These are phyloP conservation scores for Starmerella potacharoeniae DNA, from an alignment of 805 yeast species.

Conservation along the genomic window DNA sequence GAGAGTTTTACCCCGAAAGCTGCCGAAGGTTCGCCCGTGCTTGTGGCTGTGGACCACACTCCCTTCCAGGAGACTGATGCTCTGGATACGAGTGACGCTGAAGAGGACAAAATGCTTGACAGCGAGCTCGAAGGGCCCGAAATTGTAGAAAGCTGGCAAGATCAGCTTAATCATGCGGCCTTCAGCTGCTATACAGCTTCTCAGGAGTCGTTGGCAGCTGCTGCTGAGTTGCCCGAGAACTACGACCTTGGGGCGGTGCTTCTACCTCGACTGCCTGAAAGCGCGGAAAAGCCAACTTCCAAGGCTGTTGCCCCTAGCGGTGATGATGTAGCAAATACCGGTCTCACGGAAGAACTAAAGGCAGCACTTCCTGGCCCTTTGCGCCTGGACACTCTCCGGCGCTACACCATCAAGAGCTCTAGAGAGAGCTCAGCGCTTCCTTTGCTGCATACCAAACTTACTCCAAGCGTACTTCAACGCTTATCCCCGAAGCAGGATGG, in stretches of 20 bases:
- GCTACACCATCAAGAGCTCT: neutral
- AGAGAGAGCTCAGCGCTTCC: slow-evolving; percentile 11
- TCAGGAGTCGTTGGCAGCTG: neutral
- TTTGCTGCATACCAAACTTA: slow-evolving; percentile 5
- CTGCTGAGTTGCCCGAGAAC: neutral
- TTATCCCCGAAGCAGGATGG: neutral
- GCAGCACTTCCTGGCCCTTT: neutral
- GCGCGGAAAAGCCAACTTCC: too few relatives aligned
- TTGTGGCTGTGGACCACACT: slow-evolving; percentile 45
- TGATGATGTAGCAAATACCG: neutral
- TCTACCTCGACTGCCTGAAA: neutral
- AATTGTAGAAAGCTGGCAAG: neutral
- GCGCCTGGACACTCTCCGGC: neutral
- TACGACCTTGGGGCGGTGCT: neutral
- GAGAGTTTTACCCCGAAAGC: neutral
- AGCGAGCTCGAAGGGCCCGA: neutral
- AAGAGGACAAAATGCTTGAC: neutral
- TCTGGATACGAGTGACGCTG: neutral
- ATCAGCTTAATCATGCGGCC: neutral
- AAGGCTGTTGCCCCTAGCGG: neutral
- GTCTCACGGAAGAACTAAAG: neutral
- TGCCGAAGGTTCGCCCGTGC: neutral
- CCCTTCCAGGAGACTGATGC: slow-evolving; percentile 15
- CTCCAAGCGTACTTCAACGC: slow-evolving; percentile 4
- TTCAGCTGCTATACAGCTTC: neutral